phyloP scores from a whole-genome alignment of 2,329 filamentous ascomycete genomes.

The Cladosporium sp. region DNA sequence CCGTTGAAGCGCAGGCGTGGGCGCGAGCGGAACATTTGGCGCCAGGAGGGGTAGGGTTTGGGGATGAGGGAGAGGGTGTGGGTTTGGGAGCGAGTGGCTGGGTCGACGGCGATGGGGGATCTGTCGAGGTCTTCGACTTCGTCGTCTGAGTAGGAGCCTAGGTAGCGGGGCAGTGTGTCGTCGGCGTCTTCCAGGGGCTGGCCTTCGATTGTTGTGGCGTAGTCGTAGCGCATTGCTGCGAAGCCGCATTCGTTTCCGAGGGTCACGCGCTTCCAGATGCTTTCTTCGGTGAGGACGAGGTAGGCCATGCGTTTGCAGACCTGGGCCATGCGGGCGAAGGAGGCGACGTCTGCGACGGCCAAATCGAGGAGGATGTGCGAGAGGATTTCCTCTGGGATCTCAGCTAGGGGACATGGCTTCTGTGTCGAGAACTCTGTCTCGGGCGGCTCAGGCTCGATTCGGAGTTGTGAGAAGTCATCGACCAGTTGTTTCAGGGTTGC shows the following conservation, averaged over 20 bases:
- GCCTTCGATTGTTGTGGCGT: constrained; percentile 62
- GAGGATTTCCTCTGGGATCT: constrained; percentile 80
- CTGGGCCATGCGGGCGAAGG: constrained; percentile 71
- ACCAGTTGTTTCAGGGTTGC: constrained; percentile 67
- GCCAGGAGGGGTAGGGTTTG: constrained; percentile 38
- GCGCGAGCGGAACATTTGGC: constrained; percentile 73
- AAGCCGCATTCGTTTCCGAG: constrained; percentile 74
- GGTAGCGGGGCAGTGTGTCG: constrained; percentile 28
- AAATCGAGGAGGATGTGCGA: constrained; percentile 74
- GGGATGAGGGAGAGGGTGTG: constrained; percentile 32
- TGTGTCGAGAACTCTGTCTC: constrained; percentile 68
- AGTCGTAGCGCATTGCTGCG: constrained; percentile 78
- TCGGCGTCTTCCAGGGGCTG: constrained; percentile 35
- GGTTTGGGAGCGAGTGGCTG: constrained; percentile 24
- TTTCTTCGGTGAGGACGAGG: constrained; percentile 78
- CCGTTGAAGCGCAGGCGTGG: constrained; percentile 92
- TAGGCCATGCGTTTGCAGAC: constrained; percentile 89
- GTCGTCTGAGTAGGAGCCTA: constrained; percentile 25
- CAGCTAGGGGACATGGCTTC: constrained; percentile 77
- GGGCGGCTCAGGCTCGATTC: constrained; percentile 67
- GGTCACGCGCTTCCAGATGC: constrained; percentile 79
- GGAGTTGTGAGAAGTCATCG: constrained; percentile 68
- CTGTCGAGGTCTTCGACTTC: constrained; percentile 15
- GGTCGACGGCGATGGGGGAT: not conserved
- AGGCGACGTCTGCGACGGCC: constrained; percentile 71